phyloP scores from a whole-genome alignment of 306 rosid genomes.

The Cucurbita maxima region DNA sequence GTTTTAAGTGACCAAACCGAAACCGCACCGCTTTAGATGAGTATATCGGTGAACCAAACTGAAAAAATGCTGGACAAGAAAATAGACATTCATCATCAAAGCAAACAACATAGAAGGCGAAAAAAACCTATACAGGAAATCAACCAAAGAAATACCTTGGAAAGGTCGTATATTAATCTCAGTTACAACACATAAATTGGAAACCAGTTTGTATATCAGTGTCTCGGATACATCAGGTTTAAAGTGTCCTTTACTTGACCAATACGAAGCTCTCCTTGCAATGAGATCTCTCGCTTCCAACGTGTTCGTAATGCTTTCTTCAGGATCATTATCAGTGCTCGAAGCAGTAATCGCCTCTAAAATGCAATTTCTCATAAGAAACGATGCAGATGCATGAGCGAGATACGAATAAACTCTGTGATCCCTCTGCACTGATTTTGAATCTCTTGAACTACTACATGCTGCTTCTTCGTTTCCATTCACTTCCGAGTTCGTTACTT shows the following conservation, averaged over 20 bases:
- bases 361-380: slow-evolving; percentile 30
- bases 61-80: slow-evolving; percentile 48
- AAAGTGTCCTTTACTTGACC: slow-evolving; percentile 86
- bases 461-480: slow-evolving; percentile 39
- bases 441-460: slow-evolving; percentile 43
- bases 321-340: slow-evolving; percentile 80
- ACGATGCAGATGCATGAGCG: slow-evolving; percentile 21
- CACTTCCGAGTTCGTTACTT: slow-evolving; percentile 23
- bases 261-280: slow-evolving; percentile 31
- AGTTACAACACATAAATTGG: slow-evolving; percentile 46
- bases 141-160: slow-evolving; percentile 32
- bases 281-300: slow-evolving; percentile 25
- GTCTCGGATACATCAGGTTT: slow-evolving; percentile 65
- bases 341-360: slow-evolving; percentile 49
- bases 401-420: slow-evolving; percentile 49
- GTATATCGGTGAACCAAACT: slow-evolving; percentile 55
- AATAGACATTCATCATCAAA: slow-evolving; percentile 8
- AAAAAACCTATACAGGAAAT: slow-evolving; percentile 7
- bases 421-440: slow-evolving; percentile 37
- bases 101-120: slow-evolving; percentile 1
- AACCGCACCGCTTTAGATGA: slow-evolving; percentile 65
- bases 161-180: slow-evolving; percentile 70
- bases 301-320: slow-evolving; percentile 64
- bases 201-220: slow-evolving; percentile 47
- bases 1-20: slow-evolving; percentile 48